Base-by-base conservation (phyloP, 2,329 filamentous ascomycete species). In the Stachybotrys elegans region DNA sequence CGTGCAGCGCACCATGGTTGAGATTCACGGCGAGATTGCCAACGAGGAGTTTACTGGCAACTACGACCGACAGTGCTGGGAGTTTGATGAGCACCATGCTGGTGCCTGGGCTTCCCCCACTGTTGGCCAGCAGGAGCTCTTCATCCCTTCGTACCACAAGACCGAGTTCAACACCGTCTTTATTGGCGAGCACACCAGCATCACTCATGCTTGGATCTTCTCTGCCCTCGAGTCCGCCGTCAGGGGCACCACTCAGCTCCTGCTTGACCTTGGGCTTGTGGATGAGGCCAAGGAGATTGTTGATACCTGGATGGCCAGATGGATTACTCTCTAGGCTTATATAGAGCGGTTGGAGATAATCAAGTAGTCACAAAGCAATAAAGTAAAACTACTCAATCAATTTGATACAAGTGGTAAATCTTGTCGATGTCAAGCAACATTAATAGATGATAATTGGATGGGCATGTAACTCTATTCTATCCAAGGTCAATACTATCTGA, bases 1-100 rank as follows among this genome's bases (percentile, higher is more conserved):
- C 12, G 47, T 56, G 1, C 48, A 55, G 8, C 36, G 43, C 2
- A 44, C 52, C 5, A 41, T 56, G 0, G 38, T 45, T 2, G 52
- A 54, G 17, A 23, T 54, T 2, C 43, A 57, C 37, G 53, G 57
- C 1, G 54, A 66, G 0, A 57, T 78, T 17, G 77, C 75, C 0
- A 60, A 66, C 1, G 69, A 81, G 43, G 70, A 81, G 49, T 83
- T 68, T 51, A 82, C 77, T 0, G 79, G 78, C 4, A 66, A 68
- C 48, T 81, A 73, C 46, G 68, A 78, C n/a, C 69, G 79, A 0
- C 72, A 75, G 38, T 82, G 78, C 57, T 83, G 79, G 79, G 69
- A 76, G 46, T 54, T 67, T 2, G 73, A 81, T 34, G 70, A 76
- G 51, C 71, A 76, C 44, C 72, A 80, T 46, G 75, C 73, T 1